A percentile compares a stretch with the other conserved stretches of the same genome.
Conservation (phyloP, 768 basidiomycete genomes). For the Botryobasidium botryosum region DNA sequence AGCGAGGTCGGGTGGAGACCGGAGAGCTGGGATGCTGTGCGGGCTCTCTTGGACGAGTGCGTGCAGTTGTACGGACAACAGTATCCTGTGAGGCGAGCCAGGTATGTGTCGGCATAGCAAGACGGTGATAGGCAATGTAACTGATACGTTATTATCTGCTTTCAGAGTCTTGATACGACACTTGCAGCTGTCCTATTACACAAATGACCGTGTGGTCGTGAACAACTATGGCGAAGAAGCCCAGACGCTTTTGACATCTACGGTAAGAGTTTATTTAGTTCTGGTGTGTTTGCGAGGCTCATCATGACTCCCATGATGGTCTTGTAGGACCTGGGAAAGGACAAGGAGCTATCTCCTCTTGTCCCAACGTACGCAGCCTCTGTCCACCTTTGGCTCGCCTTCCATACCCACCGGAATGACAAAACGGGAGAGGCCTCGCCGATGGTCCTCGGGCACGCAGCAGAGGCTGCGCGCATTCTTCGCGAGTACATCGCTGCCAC, state of each 20-base stretch:
- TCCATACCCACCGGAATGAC: constrained; percentile 46
- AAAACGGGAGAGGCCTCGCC: constrained; percentile 26
- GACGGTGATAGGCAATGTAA: too few relatives aligned
- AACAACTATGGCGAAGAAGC: too few relatives aligned
- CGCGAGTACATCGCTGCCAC: too few relatives aligned
- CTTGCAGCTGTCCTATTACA: constrained; percentile 36
- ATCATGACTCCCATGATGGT: neutral
- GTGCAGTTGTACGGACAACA: constrained; percentile 31
- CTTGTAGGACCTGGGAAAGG: constrained; percentile 19
- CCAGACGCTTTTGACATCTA: too few relatives aligned
- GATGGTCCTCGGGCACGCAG: constrained; percentile 34
- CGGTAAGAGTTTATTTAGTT: too few relatives aligned
- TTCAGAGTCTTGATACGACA: constrained; percentile 33
- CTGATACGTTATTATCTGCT: too few relatives aligned
- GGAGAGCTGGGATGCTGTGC: constrained; percentile 27
- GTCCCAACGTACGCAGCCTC: constrained; percentile 27
- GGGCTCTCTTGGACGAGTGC: constrained; percentile 30
- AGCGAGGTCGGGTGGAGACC: constrained; percentile 12
- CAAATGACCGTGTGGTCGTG: too few relatives aligned
- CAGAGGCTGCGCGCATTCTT: constrained; percentile 35
- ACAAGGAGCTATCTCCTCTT: constrained; percentile 17
- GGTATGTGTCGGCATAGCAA: constrained; percentile 6
- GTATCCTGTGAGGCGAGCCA: constrained; percentile 40
- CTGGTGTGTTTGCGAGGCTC: neutral
- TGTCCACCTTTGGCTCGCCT: constrained; percentile 48